Conservation (phyloP, 306 rosid species). For the Mimosa pudica region DNA sequence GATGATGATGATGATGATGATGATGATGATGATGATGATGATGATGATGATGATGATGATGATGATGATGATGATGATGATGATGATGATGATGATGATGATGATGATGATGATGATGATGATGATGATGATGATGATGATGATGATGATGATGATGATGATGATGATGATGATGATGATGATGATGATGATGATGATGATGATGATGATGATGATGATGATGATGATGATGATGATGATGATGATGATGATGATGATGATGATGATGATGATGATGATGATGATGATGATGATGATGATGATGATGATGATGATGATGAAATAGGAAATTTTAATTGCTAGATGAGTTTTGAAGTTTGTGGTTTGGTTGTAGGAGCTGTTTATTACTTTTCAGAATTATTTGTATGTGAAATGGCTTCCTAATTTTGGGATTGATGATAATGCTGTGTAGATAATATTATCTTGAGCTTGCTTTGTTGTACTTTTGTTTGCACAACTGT, state of each 20-base stretch:
- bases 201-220: not conserved
- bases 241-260: not conserved
- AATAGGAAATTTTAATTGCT: not conserved
- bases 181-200: not conserved
- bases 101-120: not conserved
- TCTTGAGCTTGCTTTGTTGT: conserved; percentile 1
- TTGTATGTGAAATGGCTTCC: not conserved
- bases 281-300: not conserved
- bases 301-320: not conserved
- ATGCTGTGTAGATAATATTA: not conserved
- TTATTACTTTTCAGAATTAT: not conserved
- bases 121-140: not conserved
- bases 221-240: not conserved
- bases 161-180: not conserved
- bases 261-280: not conserved
- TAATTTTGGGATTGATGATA: not conserved
- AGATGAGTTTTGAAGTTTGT: not conserved
- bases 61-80: not conserved
- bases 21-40: not conserved
- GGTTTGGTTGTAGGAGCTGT: not conserved
- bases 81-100: not conserved
- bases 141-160: not conserved
- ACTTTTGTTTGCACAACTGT: not conserved
- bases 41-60: not conserved
- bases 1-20: not conserved